These are phyloP conservation scores for Medicago truncatula DNA, from an alignment of 306 rosid genomes.

Conservation along the genomic window MtrunA17r5.0-ANR NC_053042.1:45275001-45275500, in stretches of 20 bases:
- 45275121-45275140: not conserved
- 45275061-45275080: slow-evolving; percentile 1
- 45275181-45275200: slow-evolving; percentile 20
- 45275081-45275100: not conserved
- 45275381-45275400: slow-evolving; percentile 79
- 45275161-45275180: slow-evolving; percentile 23
- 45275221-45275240: slow-evolving; percentile 16
- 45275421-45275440: slow-evolving; percentile 30
- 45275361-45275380: slow-evolving; percentile 84
- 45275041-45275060: slow-evolving; percentile 18
- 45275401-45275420: slow-evolving; percentile 24
- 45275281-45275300: slow-evolving; percentile 88
- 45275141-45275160: not conserved
- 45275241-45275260: slow-evolving; percentile 30
- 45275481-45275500: slow-evolving; percentile 3
- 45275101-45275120: slow-evolving; percentile 10
- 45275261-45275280: slow-evolving; percentile 46
- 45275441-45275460: slow-evolving; percentile 10
- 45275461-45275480: slow-evolving; percentile 26
- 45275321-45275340: slow-evolving; percentile 98
- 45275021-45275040: not conserved
- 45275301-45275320: slow-evolving; percentile 96
- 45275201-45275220: slow-evolving; percentile 1
- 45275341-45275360: slow-evolving; percentile 93
- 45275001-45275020: slow-evolving; percentile 10